Percentiles rank a stretch among this genome's conserved stretches.
Evolutionary conservation across 306 rosid genomes (phyloP).

Genomic region (Ormosia semicastrata): DNA sequence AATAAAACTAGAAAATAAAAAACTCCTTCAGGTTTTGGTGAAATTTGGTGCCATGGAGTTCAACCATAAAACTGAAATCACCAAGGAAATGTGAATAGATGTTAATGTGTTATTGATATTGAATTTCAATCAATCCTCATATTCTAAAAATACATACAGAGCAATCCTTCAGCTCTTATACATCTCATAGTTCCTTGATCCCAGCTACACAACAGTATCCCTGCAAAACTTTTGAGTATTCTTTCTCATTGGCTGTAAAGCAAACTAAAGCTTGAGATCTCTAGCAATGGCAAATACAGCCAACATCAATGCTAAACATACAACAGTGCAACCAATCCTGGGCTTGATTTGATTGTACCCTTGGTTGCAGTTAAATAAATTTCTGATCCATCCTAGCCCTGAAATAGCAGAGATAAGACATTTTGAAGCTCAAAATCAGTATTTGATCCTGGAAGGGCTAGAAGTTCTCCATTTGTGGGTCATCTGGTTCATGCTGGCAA

Average conservation of each 20-base stretch:
- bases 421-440: constrained; percentile 39
- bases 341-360: constrained; percentile 49
- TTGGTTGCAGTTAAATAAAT: constrained; percentile 55
- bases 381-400: constrained; percentile 49
- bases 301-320: constrained; percentile 62
- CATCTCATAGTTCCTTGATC: constrained; percentile 60
- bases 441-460: constrained; percentile 38
- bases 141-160: constrained; percentile 81
- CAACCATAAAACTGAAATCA: constrained; percentile 27
- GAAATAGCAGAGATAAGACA: constrained; percentile 44
- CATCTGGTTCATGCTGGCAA: constrained; percentile 53
- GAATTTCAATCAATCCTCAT: constrained; percentile 80
- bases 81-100: constrained; percentile 42
- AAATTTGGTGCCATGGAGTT: constrained; percentile 19
- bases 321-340: constrained; percentile 70
- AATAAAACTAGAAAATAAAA: constrained; percentile 12
- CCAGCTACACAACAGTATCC: constrained; percentile 61
- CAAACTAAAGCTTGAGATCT: constrained; percentile 49
- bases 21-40: constrained; percentile 19
- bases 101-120: constrained; percentile 85
- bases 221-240: constrained; percentile 61
- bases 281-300: constrained; percentile 52
- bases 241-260: constrained; percentile 55
- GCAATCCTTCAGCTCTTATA: constrained; percentile 68
- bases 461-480: constrained; percentile 36